phyloP scores from a whole-genome alignment of 129 eudicot genomes.

The Flaveria bidentis region DNA sequence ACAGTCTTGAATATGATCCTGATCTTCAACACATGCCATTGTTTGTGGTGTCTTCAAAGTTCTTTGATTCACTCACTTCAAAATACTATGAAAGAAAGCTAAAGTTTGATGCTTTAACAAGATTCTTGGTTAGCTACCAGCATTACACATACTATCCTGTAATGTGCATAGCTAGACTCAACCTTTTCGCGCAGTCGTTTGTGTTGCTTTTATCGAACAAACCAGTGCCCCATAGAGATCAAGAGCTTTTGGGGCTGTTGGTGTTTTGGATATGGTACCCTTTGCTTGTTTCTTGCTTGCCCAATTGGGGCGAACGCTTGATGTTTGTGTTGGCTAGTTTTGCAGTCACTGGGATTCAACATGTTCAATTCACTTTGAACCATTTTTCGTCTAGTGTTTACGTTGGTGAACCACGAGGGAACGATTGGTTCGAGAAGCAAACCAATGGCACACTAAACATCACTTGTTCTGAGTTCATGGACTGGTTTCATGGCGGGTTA shows the following conservation, averaged over 20 bases:
- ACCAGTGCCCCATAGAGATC: conserved; percentile 39
- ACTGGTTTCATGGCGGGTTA: conserved; percentile 84
- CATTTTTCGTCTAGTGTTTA: conserved; percentile 63
- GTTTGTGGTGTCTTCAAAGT: conserved; percentile 63
- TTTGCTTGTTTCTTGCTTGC: conserved; percentile 55
- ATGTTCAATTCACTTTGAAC: conserved; percentile 64
- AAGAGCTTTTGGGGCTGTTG: conserved; percentile 52
- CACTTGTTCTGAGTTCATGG: conserved; percentile 59
- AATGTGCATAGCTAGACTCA: conserved; percentile 58
- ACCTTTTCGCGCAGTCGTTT: conserved; percentile 57
- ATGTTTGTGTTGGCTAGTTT: conserved; percentile 56
- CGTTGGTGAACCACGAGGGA: conserved; percentile 56
- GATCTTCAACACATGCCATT: conserved; percentile 73
- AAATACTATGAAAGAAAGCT: conserved; percentile 45
- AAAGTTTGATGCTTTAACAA: conserved; percentile 46
- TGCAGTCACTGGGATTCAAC: conserved; percentile 58
- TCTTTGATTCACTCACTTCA: conserved; percentile 58
- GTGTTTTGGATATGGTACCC: conserved; percentile 76
- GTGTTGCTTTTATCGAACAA: conserved; percentile 42
- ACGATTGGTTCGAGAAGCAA: conserved; percentile 78
- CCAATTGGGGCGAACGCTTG: conserved; percentile 54
- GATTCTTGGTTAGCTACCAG: conserved; percentile 66
- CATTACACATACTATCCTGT: conserved; percentile 69
- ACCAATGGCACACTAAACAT: conserved; percentile 59
- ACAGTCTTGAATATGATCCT: conserved; percentile 71